Percentiles rank a stretch among this genome's conserved stretches.
These are phyloP conservation scores for Curvularia sp. DNA, from an alignment of 2,329 filamentous ascomycete genomes.

Conservation along the genomic window DNA sequence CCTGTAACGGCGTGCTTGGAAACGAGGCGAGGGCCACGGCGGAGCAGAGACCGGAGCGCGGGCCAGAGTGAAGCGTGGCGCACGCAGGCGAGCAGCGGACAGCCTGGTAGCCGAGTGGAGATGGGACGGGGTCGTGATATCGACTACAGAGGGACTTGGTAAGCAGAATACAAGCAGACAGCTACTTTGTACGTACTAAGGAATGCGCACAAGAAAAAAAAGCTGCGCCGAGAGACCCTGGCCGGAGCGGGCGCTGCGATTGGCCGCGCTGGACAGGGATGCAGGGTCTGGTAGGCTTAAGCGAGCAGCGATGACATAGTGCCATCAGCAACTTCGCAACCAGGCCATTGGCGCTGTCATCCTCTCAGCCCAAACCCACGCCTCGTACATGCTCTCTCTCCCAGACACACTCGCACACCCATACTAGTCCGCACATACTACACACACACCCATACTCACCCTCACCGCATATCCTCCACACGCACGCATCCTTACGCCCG, in stretches of 20 bases:
- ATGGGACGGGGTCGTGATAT: not conserved
- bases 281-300: conserved; percentile 14
- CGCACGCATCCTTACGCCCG: not conserved
- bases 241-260: not conserved
- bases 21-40: conserved; percentile 6
- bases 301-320: conserved; percentile 24
- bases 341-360: conserved; percentile 8
- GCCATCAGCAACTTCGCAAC: conserved; percentile 13
- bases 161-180: not conserved
- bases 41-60: not conserved
- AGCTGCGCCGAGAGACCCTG: not conserved
- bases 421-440: not conserved
- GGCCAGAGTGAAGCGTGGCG: conserved; percentile 12
- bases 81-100: not conserved
- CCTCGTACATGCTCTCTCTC: not conserved
- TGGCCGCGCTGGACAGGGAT: not conserved
- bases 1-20: conserved; percentile 1
- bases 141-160: no score
- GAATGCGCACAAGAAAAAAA: not conserved
- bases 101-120: conserved; percentile 1
- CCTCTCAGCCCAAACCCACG: conserved; percentile 4
- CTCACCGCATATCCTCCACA: not conserved
- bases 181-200: not conserved
- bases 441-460: not conserved
- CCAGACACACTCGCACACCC: not conserved